These are phyloP conservation scores for Fusarium floridanum DNA, from an alignment of 2,329 filamentous ascomycete species.

Conservation along the genomic window DNA sequence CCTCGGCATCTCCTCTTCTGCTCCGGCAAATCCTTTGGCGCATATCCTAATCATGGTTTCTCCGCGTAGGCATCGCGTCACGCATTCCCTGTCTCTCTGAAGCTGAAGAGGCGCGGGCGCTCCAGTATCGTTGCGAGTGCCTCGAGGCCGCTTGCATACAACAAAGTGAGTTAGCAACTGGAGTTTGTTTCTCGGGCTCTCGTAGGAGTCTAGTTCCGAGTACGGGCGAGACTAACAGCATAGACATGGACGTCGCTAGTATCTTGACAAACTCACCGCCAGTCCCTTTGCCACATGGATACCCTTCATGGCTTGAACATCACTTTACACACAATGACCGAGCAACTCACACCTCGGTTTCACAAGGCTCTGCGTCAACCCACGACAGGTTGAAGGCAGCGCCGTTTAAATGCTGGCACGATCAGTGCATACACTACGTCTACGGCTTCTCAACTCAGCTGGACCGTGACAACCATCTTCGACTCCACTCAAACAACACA, in stretches of 20 bases:
- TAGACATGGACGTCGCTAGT: conserved; percentile 50
- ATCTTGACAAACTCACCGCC: conserved; percentile 47
- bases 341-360: conserved; percentile 54
- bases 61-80: conserved; percentile 44
- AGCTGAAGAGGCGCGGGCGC: conserved; percentile 67
- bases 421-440: conserved; percentile 68
- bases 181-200: not conserved
- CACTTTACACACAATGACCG: conserved; percentile 65
- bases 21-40: conserved; percentile 8
- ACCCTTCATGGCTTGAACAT: conserved; percentile 65
- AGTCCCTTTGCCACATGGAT: conserved; percentile 59
- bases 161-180: conserved; percentile 46
- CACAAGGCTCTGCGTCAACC: conserved; percentile 29
- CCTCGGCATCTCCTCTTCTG: conserved; percentile 10
- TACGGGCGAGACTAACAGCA: conserved; percentile 34
- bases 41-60: conserved; percentile 33
- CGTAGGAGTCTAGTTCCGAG: not conserved
- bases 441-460: conserved; percentile 67
- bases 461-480: conserved; percentile 65
- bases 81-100: conserved; percentile 63
- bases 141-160: conserved; percentile 65
- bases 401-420: conserved; percentile 67
- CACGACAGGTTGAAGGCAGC: conserved; percentile 14
- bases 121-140: conserved; percentile 71
- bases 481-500: conserved; percentile 56